phyloP scores from a whole-genome alignment of 306 rosid genomes.

The Begonia peltatifolia region DNA sequence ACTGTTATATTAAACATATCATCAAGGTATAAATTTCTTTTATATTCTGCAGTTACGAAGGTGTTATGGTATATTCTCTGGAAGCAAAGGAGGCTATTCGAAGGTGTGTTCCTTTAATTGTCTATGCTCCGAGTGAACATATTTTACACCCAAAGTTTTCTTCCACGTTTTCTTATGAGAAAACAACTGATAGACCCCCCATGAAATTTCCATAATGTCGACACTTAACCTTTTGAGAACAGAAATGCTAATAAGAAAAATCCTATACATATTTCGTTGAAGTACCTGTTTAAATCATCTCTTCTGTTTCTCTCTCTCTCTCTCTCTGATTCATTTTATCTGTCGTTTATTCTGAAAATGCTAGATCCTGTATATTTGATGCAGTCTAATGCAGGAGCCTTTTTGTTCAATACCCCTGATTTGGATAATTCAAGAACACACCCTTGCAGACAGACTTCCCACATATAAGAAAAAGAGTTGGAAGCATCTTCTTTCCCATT shows the following conservation, averaged over 20 bases:
- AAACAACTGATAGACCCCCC: no score
- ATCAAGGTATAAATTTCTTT: not conserved
- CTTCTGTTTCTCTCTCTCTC: no score
- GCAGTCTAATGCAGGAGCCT: conserved; percentile 99
- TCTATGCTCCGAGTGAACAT: not conserved
- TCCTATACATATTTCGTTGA: no score
- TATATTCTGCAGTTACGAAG: conserved; percentile 59
- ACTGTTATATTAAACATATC: no score
- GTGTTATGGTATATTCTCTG: conserved; percentile 58
- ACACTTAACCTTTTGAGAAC: no score
- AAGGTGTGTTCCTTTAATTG: conserved; percentile 32
- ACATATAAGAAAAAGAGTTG: conserved; percentile 50
- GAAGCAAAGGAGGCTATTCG: conserved; percentile 65
- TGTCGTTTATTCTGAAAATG: no score
- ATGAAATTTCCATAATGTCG: no score
- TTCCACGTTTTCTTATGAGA: not conserved
- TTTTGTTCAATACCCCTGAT: conserved; percentile 84
- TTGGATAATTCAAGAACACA: conserved; percentile 90
- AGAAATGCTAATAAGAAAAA: no score
- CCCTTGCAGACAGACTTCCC: conserved; percentile 62
- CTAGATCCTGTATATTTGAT: conserved; percentile 35
- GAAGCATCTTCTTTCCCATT: conserved; percentile 64
- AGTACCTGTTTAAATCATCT: no score
- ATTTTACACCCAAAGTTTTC: not conserved
- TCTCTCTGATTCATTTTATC: no score